Evolutionary conservation across 805 yeast species (phyloP), one percentile per base, ranked within the genome.

Genomic region (Ogataea methanolica): DNA sequence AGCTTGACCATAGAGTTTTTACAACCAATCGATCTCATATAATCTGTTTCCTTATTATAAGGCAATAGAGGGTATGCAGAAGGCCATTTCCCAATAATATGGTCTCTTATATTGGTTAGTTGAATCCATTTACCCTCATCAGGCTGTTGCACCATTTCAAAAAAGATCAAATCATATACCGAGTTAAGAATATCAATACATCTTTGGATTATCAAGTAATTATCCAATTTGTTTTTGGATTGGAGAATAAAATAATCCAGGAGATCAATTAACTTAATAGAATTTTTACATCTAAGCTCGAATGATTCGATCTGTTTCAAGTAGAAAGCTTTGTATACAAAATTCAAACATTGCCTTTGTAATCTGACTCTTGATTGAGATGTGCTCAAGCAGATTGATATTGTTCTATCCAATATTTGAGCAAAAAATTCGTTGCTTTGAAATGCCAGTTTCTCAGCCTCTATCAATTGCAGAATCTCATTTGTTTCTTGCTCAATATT

Each of bases 1-100:
- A 91, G 81, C 65, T 85, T 88, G 44, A 84, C 70, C n/a, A 85
- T 71, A 29, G 91, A 83, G n/a, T 86, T 67, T 62, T 78, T 81
- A 41, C 82, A 69, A 14, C 85, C 80, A 36, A 81, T 65, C 41
- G 80, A 75, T 61, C 82, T 74, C 34, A 69, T 58, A 31, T 65
- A 56, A 54, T 79, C 82, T 35, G 72, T 70, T 50, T 78, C 87
- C 39, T 72, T 69, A 45, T 73, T 79, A 17, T 72, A 66, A 15
- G 73, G 66, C 19, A 68, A 63, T 46, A 80, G 70, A 4, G 88
- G 89, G 55, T 72, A 81, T 8, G 76, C 54, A 4, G 79, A 62
- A 21, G 74, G 77, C 81, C 88, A 88, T 48, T 80, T 74, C 9
- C 72, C 65, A n/a, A 86, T 62, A n/a, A 88, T 70, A 33, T 68